Evolutionary conservation across 371 early-diverging fungal species (phyloP).

Genomic region (Blakeslea trispora): DNA sequence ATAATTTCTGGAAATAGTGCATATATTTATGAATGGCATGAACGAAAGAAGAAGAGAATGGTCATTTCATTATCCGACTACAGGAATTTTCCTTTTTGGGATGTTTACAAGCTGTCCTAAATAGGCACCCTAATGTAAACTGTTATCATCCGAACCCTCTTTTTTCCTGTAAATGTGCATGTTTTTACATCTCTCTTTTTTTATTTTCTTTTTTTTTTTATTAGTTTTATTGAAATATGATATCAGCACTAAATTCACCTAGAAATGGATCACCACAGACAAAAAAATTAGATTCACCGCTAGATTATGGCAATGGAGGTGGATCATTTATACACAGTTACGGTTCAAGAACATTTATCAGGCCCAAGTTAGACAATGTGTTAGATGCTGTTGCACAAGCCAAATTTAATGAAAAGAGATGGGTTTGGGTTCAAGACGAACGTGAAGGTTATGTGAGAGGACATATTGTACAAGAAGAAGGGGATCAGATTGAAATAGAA

Average conservation of each 20-base stretch:
- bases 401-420: conserved; percentile 84
- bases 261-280: neutral
- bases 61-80: neutral
- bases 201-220: conserved; percentile 3
- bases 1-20: no score
- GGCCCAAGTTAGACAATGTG: conserved; percentile 43
- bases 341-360: conserved; percentile 47
- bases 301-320: conserved; percentile 21
- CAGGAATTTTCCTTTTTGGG: conserved; percentile 22
- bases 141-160: neutral
- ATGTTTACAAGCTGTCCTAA: conserved; percentile 21
- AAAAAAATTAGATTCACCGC: neutral
- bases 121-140: conserved; percentile 1
- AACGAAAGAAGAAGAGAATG: neutral
- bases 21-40: no score
- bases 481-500: conserved; percentile 70
- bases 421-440: conserved; percentile 96
- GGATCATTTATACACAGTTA: conserved; percentile 54
- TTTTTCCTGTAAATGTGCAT: no score
- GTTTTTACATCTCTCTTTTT: no score
- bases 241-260: conserved; percentile 12
- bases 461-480: conserved; percentile 73
- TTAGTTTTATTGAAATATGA: conserved; percentile 1
- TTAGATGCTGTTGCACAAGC: conserved; percentile 76
- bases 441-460: conserved; percentile 89